Evolutionary conservation across 2,329 filamentous ascomycete species (phyloP).

Genomic region (Pyrenophora seminiperda): DNA sequence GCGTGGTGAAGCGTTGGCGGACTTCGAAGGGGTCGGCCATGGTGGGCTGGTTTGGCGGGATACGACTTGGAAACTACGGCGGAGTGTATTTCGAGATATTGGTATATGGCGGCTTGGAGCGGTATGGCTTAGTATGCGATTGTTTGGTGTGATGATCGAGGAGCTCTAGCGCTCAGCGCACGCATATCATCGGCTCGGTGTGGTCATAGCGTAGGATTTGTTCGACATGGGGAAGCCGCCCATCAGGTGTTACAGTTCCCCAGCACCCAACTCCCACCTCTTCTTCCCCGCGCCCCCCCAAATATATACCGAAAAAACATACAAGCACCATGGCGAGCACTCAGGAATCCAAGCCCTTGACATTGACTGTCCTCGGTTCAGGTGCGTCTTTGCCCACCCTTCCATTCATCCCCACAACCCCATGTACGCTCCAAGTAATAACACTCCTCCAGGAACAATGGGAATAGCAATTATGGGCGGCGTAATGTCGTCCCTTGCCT

Average conservation of each 20-base stretch:
- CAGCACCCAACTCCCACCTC: conserved; percentile 13
- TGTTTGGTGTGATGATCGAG: conserved; percentile 4
- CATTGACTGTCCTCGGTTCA: conserved; percentile 80
- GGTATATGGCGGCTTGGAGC: not conserved
- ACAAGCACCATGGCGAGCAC: conserved; percentile 37
- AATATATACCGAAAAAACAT: not conserved
- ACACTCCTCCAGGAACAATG: conserved; percentile 69
- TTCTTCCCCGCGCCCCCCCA: conserved; percentile 12
- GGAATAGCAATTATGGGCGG: conserved; percentile 83
- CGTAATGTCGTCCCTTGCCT: conserved; percentile 72
- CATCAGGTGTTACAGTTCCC: conserved; percentile 17
- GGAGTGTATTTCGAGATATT: not conserved
- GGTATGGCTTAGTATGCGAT: not conserved
- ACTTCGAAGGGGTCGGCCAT: conserved; percentile 95
- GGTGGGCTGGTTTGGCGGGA: not conserved
- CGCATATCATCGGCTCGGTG: conserved; percentile 30
- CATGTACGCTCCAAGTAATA: not conserved
- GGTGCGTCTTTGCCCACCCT: conserved; percentile 55
- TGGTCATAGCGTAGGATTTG: conserved; percentile 23
- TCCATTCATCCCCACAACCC: not conserved
- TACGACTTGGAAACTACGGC: not conserved
- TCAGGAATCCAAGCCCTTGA: conserved; percentile 57
- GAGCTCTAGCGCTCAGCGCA: conserved; percentile 13
- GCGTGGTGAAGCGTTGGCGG: conserved; percentile 91
- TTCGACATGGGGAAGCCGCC: conserved; percentile 19